Evolutionary conservation across 2,329 filamentous ascomycete species (phyloP), one percentile per base, ranked within the genome.

Genomic region (Microdochium trichocladiopsis): DNA sequence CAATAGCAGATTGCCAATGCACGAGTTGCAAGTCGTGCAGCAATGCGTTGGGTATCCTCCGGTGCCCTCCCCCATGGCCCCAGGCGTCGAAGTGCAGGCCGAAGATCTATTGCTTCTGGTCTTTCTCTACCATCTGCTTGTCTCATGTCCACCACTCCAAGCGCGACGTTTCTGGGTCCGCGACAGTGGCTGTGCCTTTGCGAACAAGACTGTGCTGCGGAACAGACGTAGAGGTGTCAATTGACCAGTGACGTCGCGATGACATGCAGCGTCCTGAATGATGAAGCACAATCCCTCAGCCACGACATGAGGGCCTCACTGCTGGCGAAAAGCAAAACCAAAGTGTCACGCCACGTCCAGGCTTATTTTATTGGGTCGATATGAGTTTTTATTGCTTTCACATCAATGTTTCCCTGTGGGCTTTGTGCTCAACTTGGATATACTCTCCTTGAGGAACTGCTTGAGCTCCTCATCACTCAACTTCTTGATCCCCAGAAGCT

Each of bases 401-500:
- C 28, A 33, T 33, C 28, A 33, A 33, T 33, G 28, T 33, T 33
- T 33, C 28, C 28, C 28, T 33, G 28, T 33, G 28, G 28, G 28
- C 28, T 33, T 33, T 33, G 28, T 31, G 8, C 28, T 8, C 18
- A 21, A 45, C 41, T 45, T 16, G 14, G 41, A 8, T 18, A 45
- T 5, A 22, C 21, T 12, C 41, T 22, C 47, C 18, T 22, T 21
- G 47, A 48, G 14, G 23, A 48, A n/a, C 47, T 48, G 56, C 55
- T 64, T 58, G 22, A 73, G 48, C 48, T 71, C 67, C 9, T 58
- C 64, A 11, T 69, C 65, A 2, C 55, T 65, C 37, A 68, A 43
- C 50, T 58, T 55, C 50, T 61, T 60, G 10, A 73, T 52, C 1
- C 70, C 71, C 23, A 74, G 55, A 43, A 71, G 51, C 36, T 72